Evolutionary conservation across 495 filamentous ascomycete species (phyloP).

Genomic region (Corynascus novoguineensis): DNA sequence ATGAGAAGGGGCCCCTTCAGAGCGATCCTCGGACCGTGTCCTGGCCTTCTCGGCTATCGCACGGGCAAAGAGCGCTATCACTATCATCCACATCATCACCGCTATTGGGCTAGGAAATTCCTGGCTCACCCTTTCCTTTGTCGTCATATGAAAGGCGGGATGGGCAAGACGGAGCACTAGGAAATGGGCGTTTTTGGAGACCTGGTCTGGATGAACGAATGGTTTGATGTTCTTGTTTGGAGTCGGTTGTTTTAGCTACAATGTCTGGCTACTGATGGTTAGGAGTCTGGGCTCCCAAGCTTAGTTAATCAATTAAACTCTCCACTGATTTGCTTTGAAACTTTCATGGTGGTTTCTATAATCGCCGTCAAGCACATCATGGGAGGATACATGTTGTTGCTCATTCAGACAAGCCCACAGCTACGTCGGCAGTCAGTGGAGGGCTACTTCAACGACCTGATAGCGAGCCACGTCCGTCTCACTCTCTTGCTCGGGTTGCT

Average conservation of each 20-base stretch:
- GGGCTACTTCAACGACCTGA: too few relatives aligned
- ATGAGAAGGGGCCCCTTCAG: too few relatives aligned
- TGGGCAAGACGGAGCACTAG: background rate
- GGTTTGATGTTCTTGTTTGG: background rate
- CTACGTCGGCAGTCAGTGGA: too few relatives aligned
- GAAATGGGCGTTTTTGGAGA: conserved; percentile 10
- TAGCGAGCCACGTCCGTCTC: too few relatives aligned
- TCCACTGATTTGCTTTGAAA: background rate
- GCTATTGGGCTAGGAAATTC: background rate
- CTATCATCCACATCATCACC: background rate
- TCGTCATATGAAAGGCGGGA: background rate
- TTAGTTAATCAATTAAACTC: background rate
- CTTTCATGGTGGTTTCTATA: background rate
- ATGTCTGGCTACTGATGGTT: background rate
- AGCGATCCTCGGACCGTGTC: background rate
- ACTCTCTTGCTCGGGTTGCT: too few relatives aligned
- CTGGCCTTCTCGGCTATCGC: background rate
- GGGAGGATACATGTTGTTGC: too few relatives aligned
- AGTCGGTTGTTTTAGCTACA: background rate
- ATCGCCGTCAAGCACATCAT: too few relatives aligned
- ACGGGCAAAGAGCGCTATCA: background rate
- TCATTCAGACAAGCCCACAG: too few relatives aligned
- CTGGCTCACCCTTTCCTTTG: conserved; percentile 5
- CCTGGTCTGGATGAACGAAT: conserved; percentile 3
- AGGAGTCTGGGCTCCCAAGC: background rate